These are phyloP conservation scores for Termitomyces sp. DNA, from an alignment of 768 basidiomycete species.

Conservation along the genomic window DNA sequence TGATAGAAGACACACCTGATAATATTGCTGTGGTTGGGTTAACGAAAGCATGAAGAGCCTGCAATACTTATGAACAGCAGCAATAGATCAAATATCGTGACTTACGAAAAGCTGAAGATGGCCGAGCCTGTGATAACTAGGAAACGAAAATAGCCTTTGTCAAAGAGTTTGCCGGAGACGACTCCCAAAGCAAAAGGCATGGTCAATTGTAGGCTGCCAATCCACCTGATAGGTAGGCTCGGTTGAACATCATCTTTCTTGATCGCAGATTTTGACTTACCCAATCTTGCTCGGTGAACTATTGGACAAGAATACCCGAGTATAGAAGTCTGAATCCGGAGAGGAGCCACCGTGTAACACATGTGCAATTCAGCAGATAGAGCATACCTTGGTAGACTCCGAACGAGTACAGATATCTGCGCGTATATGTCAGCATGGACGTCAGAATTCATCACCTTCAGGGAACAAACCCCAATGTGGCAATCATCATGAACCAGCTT, in stretches of 20 bases:
- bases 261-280: background rate
- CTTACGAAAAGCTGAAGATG: conserved; percentile 17
- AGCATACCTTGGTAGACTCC: conserved; percentile 12
- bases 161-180: conserved; percentile 17
- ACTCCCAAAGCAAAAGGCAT: conserved; percentile 18
- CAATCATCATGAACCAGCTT: conserved; percentile 1
- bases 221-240: conserved; percentile 13
- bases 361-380: background rate
- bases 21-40: conserved; percentile 29
- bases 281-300: conserved; percentile 8
- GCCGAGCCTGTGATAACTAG: conserved; percentile 12
- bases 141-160: conserved; percentile 13
- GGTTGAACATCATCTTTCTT: background rate
- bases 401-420: conserved; percentile 12
- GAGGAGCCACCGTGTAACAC: background rate
- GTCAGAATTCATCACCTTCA: too few relatives aligned
- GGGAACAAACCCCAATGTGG: conserved; percentile 9
- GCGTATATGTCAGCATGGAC: background rate
- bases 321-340: conserved; percentile 10
- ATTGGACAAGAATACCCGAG: conserved; percentile 5
- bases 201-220: conserved; percentile 19
- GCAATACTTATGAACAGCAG: background rate
- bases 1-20: conserved; percentile 15
- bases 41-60: conserved; percentile 35
- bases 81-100: background rate